Evolutionary conservation across 176 grass and related monocot species (phyloP).

Genomic region (Raddia guianensis): DNA sequence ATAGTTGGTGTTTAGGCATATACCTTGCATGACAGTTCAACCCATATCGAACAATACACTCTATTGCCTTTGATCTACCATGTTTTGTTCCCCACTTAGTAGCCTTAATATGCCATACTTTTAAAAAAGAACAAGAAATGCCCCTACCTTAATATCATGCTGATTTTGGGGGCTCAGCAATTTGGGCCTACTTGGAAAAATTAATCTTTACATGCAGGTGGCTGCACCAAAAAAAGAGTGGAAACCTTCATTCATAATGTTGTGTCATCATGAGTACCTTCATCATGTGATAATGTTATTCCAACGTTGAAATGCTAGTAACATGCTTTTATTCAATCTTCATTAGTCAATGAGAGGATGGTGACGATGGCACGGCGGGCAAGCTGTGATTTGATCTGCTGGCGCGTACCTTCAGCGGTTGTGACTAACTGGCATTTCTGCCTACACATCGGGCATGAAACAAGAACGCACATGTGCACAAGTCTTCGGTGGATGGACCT

Average conservation of each 20-base stretch:
- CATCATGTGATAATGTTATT: not conserved
- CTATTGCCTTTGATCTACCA: conserved; percentile 22
- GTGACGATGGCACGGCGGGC: conserved; percentile 47
- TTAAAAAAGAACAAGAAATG: conserved; percentile 13
- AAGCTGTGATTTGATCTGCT: conserved; percentile 23
- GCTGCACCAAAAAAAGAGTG: not conserved
- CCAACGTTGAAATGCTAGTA: conserved; percentile 15
- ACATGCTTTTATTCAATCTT: not conserved
- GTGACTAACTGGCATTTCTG: conserved; percentile 40
- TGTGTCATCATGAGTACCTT: not conserved
- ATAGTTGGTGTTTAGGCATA: conserved; percentile 19
- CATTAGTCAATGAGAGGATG: conserved; percentile 54
- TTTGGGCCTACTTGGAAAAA: not conserved
- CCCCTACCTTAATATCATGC: not conserved
- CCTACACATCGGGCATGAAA: conserved; percentile 9
- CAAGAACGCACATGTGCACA: conserved; percentile 53
- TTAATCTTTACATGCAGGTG: not conserved
- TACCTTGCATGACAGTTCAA: conserved; percentile 36
- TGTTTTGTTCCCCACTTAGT: conserved; percentile 34
- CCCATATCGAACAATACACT: not conserved
- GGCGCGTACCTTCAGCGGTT: conserved; percentile 21
- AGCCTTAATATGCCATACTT: not conserved
- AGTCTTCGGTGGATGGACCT: conserved; percentile 33
- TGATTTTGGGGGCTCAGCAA: not conserved
- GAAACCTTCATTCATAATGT: not conserved